Evolutionary conservation across 371 early-diverging fungal genomes (phyloP).

Genomic region (Mortierella sp.): DNA sequence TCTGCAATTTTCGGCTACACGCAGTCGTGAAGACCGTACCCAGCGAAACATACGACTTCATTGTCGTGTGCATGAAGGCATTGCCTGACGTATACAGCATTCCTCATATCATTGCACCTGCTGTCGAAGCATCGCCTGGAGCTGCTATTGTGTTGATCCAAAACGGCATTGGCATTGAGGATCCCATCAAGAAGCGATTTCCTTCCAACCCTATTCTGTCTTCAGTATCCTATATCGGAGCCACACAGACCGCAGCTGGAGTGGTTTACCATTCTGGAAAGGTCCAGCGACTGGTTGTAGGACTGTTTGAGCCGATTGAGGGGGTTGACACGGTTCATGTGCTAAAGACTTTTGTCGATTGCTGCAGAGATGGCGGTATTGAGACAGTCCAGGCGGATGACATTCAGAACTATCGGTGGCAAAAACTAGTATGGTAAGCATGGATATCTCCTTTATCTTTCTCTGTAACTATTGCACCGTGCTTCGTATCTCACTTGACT

Average conservation of each 20-base stretch:
- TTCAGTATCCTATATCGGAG: constrained; percentile 80
- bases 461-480: too few species aligned
- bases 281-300: constrained; percentile 52
- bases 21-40: constrained; percentile 65
- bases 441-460: background rate
- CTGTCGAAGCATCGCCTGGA: constrained; percentile 61
- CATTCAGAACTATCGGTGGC: constrained; percentile 82
- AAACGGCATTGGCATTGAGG: constrained; percentile 89
- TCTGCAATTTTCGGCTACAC: background rate
- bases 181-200: constrained; percentile 67
- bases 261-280: constrained; percentile 61
- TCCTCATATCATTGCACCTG: constrained; percentile 72
- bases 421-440: constrained; percentile 82
- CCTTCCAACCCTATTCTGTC: constrained; percentile 78
- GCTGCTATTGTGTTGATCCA: constrained; percentile 85
- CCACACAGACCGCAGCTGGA: constrained; percentile 72
- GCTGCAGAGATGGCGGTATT: constrained; percentile 63
- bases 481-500: background rate
- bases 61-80: constrained; percentile 83
- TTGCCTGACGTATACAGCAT: constrained; percentile 73
- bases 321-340: constrained; percentile 29
- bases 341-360: constrained; percentile 14
- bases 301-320: constrained; percentile 52
- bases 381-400: constrained; percentile 62
- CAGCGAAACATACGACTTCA: constrained; percentile 74